These are phyloP conservation scores for Omphalea diandra DNA, from an alignment of 441 rosid species.

Conservation along the genomic window DNA sequence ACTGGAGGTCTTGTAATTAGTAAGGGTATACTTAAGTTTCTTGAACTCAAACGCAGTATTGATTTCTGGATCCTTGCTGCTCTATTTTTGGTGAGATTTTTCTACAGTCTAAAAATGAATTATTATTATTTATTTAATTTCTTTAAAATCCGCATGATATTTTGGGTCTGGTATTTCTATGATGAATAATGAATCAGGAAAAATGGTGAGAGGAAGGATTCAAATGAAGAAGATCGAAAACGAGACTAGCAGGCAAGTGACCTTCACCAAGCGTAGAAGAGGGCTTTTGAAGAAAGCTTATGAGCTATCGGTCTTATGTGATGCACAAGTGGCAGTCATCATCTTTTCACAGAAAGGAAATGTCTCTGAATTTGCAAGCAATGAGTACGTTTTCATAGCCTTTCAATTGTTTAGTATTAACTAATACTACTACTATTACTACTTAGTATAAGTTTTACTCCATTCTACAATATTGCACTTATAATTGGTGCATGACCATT, in stretches of 20 bases:
- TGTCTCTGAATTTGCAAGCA: slow-evolving; percentile 50
- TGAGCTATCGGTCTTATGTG: slow-evolving; percentile 74
- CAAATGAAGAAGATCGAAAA: slow-evolving; percentile 70
- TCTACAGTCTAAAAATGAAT: neutral
- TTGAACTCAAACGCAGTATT: neutral
- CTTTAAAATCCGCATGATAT: too few relatives aligned
- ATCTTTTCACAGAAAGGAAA: slow-evolving; percentile 64
- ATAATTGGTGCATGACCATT: too few relatives aligned
- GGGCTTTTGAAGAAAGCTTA: slow-evolving; percentile 74
- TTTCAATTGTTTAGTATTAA: too few relatives aligned
- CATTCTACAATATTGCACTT: too few relatives aligned
- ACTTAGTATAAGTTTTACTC: too few relatives aligned
- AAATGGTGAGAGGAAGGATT: slow-evolving; percentile 75
- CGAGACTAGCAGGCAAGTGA: slow-evolving; percentile 63
- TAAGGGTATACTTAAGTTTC: neutral
- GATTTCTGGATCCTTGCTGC: neutral
- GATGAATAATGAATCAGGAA: too few relatives aligned
- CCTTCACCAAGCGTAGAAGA: slow-evolving; percentile 64
- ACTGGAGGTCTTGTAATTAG: neutral
- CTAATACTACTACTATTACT: too few relatives aligned
- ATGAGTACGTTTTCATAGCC: slow-evolving; percentile 39
- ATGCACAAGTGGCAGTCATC: slow-evolving; percentile 64
- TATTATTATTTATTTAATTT: too few relatives aligned
- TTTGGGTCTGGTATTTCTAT: too few relatives aligned
- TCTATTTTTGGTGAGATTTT: slow-evolving; percentile 1